Conservation (phyloP, 73 alveolate species). For the Paramecium sonneborni region DNA sequence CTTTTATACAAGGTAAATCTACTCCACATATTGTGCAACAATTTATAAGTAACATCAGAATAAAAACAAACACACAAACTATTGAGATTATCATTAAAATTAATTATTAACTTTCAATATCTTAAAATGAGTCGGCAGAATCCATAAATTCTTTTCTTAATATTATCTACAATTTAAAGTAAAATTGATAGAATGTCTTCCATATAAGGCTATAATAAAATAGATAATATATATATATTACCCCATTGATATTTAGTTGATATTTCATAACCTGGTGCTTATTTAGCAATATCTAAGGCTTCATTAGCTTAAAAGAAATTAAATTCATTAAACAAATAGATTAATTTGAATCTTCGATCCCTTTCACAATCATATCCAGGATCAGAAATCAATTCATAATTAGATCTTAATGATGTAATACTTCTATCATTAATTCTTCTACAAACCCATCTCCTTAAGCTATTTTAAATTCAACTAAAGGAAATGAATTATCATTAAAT, state of each 20-base stretch:
- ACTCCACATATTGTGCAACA: neutral
- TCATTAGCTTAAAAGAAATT: neutral
- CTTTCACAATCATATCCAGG: neutral
- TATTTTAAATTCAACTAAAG: neutral
- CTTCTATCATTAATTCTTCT: neutral
- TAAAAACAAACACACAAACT: neutral
- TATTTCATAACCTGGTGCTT: neutral
- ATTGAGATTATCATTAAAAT: neutral
- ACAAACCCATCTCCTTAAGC: neutral
- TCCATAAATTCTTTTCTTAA: neutral
- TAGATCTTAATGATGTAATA: neutral
- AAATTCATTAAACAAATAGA: neutral
- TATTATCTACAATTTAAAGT: neutral
- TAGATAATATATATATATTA: neutral
- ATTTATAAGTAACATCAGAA: neutral
- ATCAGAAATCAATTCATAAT: neutral
- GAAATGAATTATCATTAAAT: neutral
- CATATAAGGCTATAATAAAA: neutral
- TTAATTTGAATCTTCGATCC: neutral
- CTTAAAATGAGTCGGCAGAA: neutral
- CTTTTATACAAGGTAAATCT: neutral
- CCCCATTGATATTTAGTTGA: neutral
- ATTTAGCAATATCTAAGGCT: neutral
- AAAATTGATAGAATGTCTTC: neutral
- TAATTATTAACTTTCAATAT: neutral